phyloP scores from a whole-genome alignment of 495 filamentous ascomycete genomes.

The Hypoxylon fragiforme region DNA sequence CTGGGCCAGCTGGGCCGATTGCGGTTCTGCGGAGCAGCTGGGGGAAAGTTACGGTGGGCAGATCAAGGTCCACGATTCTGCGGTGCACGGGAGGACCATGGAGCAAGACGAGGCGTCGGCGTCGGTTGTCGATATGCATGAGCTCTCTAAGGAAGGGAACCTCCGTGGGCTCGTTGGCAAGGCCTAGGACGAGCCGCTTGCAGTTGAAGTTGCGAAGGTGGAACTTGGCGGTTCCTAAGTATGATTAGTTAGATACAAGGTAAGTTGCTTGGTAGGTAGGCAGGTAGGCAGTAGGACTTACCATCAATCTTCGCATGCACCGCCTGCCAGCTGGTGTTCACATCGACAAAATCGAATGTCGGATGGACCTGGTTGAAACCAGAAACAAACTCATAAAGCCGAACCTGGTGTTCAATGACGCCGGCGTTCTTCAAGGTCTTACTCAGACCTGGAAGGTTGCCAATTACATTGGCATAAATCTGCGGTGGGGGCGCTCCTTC shows the following conservation, averaged over 20 bases:
- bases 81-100: too few relatives aligned
- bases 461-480: conserved; percentile 69
- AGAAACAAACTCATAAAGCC: conserved; percentile 68
- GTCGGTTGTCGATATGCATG: too few relatives aligned
- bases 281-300: too few relatives aligned
- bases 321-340: conserved; percentile 68
- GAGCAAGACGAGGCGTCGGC: too few relatives aligned
- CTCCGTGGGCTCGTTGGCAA: conserved; percentile 81
- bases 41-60: too few relatives aligned
- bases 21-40: too few relatives aligned
- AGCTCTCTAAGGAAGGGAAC: too few relatives aligned
- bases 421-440: conserved; percentile 63
- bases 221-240: conserved; percentile 59
- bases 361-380: conserved; percentile 76
- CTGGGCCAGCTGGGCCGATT: too few relatives aligned
- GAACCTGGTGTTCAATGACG: conserved; percentile 52
- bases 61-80: too few relatives aligned
- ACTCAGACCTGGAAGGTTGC: conserved; percentile 66
- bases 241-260: conserved; percentile 17
- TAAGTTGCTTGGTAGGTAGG: too few relatives aligned
- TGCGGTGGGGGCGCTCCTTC: conserved; percentile 48
- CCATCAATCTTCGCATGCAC: conserved; percentile 77
- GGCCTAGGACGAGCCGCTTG: conserved; percentile 78
- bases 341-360: conserved; percentile 75
- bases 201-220: conserved; percentile 76